A percentile compares a stretch with the other conserved stretches of the same genome.
phyloP scores from a whole-genome alignment of 768 basidiomycete species.

The Tubosaeta sp. region DNA sequence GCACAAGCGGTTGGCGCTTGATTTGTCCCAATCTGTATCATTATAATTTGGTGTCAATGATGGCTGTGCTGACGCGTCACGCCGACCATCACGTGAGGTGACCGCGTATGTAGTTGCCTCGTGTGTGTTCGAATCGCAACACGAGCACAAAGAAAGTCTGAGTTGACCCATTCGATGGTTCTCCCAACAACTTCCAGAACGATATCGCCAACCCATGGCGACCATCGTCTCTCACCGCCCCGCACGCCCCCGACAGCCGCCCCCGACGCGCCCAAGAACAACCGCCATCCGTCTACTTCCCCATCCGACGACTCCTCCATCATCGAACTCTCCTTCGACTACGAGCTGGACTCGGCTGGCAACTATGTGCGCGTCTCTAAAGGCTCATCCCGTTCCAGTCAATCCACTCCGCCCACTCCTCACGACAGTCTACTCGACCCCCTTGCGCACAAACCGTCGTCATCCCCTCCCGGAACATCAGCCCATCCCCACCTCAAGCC shows the following conservation, averaged over 20 bases:
- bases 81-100: conserved; percentile 34
- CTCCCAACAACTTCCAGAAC: conserved; percentile 17
- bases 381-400: conserved; percentile 34
- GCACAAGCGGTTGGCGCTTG: conserved; percentile 18
- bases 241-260: conserved; percentile 25
- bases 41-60: too few relatives aligned
- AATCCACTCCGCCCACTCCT: conserved; percentile 41
- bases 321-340: conserved; percentile 46
- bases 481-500: conserved; percentile 20
- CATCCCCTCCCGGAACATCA: conserved; percentile 21
- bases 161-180: conserved; percentile 17
- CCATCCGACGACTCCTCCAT: conserved; percentile 45
- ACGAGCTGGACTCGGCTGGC: conserved; percentile 42
- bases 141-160: conserved; percentile 23
- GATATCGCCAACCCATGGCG: conserved; percentile 29
- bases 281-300: conserved; percentile 31
- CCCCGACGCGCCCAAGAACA: conserved; percentile 31
- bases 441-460: conserved; percentile 21
- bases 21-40: neutral
- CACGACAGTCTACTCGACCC: conserved; percentile 30
- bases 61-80: conserved; percentile 5
- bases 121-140: conserved; percentile 29
- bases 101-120: conserved; percentile 30
- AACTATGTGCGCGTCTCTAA: conserved; percentile 46
- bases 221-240: conserved; percentile 29